Percentiles rank a stretch among this genome's conserved stretches.
Evolutionary conservation across 345 rosid species (phyloP).

Genomic region (Heritiera fomes): DNA sequence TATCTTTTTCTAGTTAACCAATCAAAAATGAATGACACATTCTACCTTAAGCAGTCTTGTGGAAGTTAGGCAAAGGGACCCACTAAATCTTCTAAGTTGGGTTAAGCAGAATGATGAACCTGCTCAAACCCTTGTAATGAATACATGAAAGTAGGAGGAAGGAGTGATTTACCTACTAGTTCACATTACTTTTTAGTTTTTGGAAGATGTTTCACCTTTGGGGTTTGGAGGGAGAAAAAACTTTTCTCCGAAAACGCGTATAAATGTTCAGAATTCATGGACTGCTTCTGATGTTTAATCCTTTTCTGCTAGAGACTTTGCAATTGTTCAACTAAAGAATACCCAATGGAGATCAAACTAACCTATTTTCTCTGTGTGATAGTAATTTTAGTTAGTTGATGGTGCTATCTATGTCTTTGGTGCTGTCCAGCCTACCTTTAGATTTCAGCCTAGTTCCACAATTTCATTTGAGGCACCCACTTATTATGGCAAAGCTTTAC

Average conservation of each 20-base stretch:
- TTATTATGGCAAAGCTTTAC: slow-evolving; percentile 42
- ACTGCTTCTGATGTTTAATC: neutral
- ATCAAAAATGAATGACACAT: slow-evolving; percentile 8
- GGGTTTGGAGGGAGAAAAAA: neutral
- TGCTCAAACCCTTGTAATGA: neutral
- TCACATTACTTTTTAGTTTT: neutral
- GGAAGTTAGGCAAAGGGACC: slow-evolving; percentile 26
- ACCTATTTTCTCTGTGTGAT: neutral
- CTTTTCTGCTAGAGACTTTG: neutral
- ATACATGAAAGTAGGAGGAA: neutral
- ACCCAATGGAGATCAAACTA: neutral
- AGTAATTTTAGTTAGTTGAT: neutral
- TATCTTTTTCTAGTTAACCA: slow-evolving; percentile 1
- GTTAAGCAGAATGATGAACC: neutral
- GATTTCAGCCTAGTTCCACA: slow-evolving; percentile 30
- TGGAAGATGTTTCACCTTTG: neutral
- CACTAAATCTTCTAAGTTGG: slow-evolving; percentile 38
- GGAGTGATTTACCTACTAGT: neutral
- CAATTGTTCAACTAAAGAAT: neutral
- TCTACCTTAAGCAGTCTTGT: slow-evolving; percentile 25
- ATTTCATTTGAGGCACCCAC: slow-evolving; percentile 29
- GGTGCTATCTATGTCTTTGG: slow-evolving; percentile 2
- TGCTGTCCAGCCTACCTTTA: slow-evolving; percentile 25
- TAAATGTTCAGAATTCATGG: neutral
- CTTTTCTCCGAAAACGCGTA: neutral